Evolutionary conservation across 306 rosid species (phyloP).

Genomic region (Abrus pulchellus): DNA sequence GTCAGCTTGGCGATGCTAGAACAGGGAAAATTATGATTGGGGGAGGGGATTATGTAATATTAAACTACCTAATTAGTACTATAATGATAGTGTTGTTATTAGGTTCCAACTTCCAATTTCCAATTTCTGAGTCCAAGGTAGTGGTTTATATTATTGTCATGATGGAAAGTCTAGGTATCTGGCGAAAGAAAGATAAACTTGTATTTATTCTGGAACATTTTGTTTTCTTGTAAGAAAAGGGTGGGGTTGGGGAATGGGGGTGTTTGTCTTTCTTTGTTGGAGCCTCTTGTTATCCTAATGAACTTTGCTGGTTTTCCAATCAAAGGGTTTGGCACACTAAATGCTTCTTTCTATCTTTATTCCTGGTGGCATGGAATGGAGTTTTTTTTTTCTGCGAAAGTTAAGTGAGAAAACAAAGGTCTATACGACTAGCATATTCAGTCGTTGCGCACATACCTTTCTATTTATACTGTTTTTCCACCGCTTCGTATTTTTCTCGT

Average conservation of each 20-base stretch:
- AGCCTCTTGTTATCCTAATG: slow-evolving; percentile 23
- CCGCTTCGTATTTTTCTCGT: not conserved
- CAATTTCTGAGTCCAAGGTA: not conserved
- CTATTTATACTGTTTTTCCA: slow-evolving; percentile 1
- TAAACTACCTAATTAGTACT: not conserved
- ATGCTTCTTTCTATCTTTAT: slow-evolving; percentile 29
- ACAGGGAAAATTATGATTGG: not conserved
- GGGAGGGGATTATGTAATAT: slow-evolving; percentile 12
- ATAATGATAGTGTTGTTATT: not conserved
- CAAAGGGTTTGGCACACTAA: slow-evolving; percentile 9
- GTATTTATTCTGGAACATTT: slow-evolving; percentile 30
- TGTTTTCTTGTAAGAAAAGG: slow-evolving; percentile 4
- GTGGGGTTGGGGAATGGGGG: not conserved
- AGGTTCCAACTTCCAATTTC: slow-evolving; percentile 15
- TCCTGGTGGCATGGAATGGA: not conserved
- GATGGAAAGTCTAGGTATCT: slow-evolving; percentile 36
- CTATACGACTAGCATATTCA: slow-evolving; percentile 40
- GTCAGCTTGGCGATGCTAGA: slow-evolving; percentile 85
- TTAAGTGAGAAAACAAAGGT: slow-evolving; percentile 3
- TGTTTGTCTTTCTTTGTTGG: slow-evolving; percentile 19
- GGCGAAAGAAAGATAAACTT: slow-evolving; percentile 1
- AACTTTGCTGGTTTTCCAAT: slow-evolving; percentile 39
- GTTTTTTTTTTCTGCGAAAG: slow-evolving; percentile 25
- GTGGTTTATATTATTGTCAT: not conserved
- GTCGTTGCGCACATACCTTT: not conserved